These are phyloP conservation scores for Metschnikowia gelsemii DNA, from an alignment of 805 yeast species.

Conservation along the genomic window DNA sequence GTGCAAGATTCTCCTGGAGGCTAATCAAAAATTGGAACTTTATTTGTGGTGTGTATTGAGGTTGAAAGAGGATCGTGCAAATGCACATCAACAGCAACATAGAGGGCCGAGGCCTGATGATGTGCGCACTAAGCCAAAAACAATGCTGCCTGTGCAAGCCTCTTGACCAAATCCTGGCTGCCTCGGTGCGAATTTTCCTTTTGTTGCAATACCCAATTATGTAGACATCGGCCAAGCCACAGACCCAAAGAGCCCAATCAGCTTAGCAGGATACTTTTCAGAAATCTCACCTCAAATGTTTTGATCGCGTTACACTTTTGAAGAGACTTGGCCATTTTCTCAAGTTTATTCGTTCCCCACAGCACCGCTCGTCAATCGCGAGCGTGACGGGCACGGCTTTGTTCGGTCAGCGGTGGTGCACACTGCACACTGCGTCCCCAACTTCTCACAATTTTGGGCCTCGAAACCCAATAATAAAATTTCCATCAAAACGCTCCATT, in stretches of 20 bases:
- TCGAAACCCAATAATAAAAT: background rate
- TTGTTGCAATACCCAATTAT: no score
- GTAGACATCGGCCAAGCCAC: no score
- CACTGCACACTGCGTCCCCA: no score
- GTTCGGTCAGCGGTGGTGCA: conserved; percentile 1
- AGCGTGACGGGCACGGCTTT: background rate
- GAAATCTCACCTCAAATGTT: no score
- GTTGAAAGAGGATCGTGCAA: conserved; percentile 2
- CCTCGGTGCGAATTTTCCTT: no score
- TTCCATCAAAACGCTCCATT: background rate
- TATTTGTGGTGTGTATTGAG: background rate
- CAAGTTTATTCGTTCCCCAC: background rate
- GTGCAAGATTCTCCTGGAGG: no score
- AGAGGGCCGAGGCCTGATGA: conserved; percentile 2
- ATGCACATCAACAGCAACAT: conserved; percentile 5
- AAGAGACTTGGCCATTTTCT: no score
- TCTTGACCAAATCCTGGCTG: background rate
- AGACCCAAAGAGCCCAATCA: conserved; percentile 1
- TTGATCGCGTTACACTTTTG: background rate
- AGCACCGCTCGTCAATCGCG: background rate
- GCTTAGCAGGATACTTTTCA: no score
- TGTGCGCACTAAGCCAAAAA: conserved; percentile 4
- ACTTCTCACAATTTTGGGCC: conserved; percentile 4
- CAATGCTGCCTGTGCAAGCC: background rate
- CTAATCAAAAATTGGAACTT: background rate